Base-by-base conservation (phyloP, 1,284 basidiomycete species). In the Melanopsichium pennsylvanicum region DNA sequence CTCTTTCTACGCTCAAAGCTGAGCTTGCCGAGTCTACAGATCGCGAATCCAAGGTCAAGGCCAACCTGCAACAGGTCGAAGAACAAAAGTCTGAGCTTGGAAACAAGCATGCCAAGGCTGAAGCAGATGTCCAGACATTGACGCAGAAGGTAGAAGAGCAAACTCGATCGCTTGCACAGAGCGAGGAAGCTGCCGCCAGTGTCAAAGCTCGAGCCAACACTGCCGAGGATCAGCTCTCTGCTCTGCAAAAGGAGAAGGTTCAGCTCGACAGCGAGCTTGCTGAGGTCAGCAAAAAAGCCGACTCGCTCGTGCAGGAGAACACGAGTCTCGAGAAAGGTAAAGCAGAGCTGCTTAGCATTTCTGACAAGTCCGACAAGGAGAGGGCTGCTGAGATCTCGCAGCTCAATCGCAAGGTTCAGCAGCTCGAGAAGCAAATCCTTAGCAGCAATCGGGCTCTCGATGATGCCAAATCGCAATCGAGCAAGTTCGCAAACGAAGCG, bases 171-270 rank as follows among this genome's bases (percentile, higher is more conserved):
- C 47, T 71, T 12, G 43, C 49, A 10, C 26, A 39, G 23, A 39
- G 44, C 40, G 54, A 70, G 23, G 45, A 54, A 32, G 47, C 56
- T 8, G 51, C 40, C 5, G 38, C 41, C 13, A 33, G 22, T 19
- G 57, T 41, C 29, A 43, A 39, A n/a, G 48, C 46, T 19, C 43
- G 45, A 12, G 57, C 54, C 8, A 33, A 32, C 27, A 33, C 22
- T n/a, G 48, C 39, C 12, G 67, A 68, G 36, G 68, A 54, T 45
- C 27, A 52, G 37, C 38, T 58, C 19, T 47, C 55, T 7, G 31
- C 46, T 5, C 27, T 62, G 5, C 39, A 51, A 35, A 55, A 36
- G 10, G 63, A 62, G 41, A 71, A 63, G 26, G 63, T 58, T 4
- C 22, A 57, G 49, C 59, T 67, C 21, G 31, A 27, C 26, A 47